Base-by-base conservation (phyloP, 306 rosid genomes). In the Delonix regia region DNA sequence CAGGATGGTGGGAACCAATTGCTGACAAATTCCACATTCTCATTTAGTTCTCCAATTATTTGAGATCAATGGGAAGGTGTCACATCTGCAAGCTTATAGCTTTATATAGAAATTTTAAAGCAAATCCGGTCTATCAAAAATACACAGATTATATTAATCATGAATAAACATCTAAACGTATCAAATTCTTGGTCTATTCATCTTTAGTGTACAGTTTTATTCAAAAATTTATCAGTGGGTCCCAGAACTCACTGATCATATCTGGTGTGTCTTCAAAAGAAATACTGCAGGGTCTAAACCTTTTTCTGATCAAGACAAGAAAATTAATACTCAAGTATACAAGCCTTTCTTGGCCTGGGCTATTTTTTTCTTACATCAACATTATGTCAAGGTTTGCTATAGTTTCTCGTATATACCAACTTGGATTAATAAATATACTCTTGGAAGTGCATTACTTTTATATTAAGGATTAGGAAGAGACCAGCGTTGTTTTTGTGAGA, bases 1-100 rank as follows among this genome's bases (percentile, higher is more conserved):
- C 21, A 51, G 30, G 80, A 78, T 86, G 87, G 91, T 83, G 87
- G 82, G 89, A 80, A 80, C 79, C 85, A 86, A 74, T 80, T 73
- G 71, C 39, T n/a, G 34, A 75, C 78, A 84, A 88, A 84, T 79
- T 90, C 87, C 85, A 92, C 84, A 66, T 63, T 76, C 74, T 52
- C 39, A 55, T 81, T 71, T 34, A 55, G 60, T 72, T 69, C 61
- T 56, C 52, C 67, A 42, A 45, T 86, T 78, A 83, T 86, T 69
- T 60, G 66, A 72, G 73, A 48, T 88, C 86, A 88, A 80, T 87
- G 79, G 73, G 69, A 77, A 52, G 82, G 81, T 11, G 71, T 69
- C 82, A 85, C 75, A 4, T 47, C 15, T 44, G 52, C 19, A 47
- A 14, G 52, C 18, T 47, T 3, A 4, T 3, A 14, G 2, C 7